Base-by-base conservation (phyloP, 78 protist genomes). In the Polysphondylium violaceum region DNA sequence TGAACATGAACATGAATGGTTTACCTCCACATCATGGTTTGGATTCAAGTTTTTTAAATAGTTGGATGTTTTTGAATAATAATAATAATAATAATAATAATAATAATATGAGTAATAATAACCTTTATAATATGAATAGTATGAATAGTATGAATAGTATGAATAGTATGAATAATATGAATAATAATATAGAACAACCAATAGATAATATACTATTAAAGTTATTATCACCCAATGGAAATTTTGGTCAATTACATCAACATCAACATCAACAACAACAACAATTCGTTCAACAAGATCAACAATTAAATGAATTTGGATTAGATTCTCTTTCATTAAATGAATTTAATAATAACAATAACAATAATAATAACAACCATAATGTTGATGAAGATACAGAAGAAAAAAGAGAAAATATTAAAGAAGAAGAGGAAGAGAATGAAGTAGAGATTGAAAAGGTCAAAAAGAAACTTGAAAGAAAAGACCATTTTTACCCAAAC, bases 401-500 rank as follows among this genome's bases (percentile, higher is more conserved):
- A 21, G 35, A 58, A 38, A 38, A 65, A 9, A n/a, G 25, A 7
- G 36, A 27, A 33, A 58, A 55, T 55, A 21, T 27, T 8, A 29
- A 14, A 21, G 56, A 64, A 2, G 43, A 43, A 8, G 41, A 33
- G 7, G 76, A 23, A 2, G 77, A 51, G 16, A 47, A 65, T 17
- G 73, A 68, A 19, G 91, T n/a, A 23, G 91, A 83, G 19, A 44
- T 68, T 53, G 91, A 83, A 31, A 59, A 67, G 5, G 47, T 31
- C 27, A 69, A 69, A 43, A 59, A 83, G 51, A 83, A 83, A 23
- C 31, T 83, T 17, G 91, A 83, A 83, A 83, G 25, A 40, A 43
- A 21, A 51, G 91, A 55, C 68, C 91, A 25, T 73, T 83, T 2
- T 25, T 83, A 9, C 79, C 91, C 41, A 44, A 63, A 59, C 91